Base-by-base conservation (phyloP, 2,329 filamentous ascomycete species). In the Drechmeria coniospora region DNA sequence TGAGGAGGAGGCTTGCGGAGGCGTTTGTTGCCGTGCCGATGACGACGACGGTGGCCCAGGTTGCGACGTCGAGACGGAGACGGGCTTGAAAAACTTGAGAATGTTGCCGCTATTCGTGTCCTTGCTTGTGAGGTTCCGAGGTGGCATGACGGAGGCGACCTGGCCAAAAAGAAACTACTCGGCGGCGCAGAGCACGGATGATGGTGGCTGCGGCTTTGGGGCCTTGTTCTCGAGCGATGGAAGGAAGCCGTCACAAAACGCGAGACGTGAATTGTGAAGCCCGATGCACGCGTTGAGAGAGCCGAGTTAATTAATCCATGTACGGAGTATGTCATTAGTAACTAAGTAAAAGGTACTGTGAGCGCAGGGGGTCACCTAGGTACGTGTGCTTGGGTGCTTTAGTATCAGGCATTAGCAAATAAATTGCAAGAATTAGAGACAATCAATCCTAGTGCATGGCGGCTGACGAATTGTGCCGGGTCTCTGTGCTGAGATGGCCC, bases 81-180 rank as follows among this genome's bases (percentile, higher is more conserved):
- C 32, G 16, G 51, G 47, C 35, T 49, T 51, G 36, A 59, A 59
- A 37, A 57, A 59, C 38, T 41, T 51, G 30, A 45, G 39, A 30
- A 59, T 57, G 35, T 33, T 48, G 27, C 38, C 42, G 38, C 50
- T 28, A 8, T 13, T 11, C 2, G 24, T 5, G 12, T 21, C 13
- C 19, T 28, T 32, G 8, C 26, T 52, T 31, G 38, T 45, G 8
- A 17, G 18, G 9, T 31, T 39, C 31, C 45, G 37, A 11, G 44
- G 37, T 35, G 49, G 27, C 35, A 37, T 36, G 23, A 19, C 22
- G 13, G 18, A 8, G 14, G 15, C 16, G 10, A 11, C 10, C 20
- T n/a, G 20, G 10, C 18, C 18, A 20, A 10, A 20, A 20, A 20
- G 7, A 20, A 10, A 10, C 18, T 6, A 20, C 18, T 20, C 18